Evolutionary conservation across 78 protist genomes (phyloP), one percentile per base, ranked within the genome.

Genomic region (Tieghemostelium lacteum): DNA sequence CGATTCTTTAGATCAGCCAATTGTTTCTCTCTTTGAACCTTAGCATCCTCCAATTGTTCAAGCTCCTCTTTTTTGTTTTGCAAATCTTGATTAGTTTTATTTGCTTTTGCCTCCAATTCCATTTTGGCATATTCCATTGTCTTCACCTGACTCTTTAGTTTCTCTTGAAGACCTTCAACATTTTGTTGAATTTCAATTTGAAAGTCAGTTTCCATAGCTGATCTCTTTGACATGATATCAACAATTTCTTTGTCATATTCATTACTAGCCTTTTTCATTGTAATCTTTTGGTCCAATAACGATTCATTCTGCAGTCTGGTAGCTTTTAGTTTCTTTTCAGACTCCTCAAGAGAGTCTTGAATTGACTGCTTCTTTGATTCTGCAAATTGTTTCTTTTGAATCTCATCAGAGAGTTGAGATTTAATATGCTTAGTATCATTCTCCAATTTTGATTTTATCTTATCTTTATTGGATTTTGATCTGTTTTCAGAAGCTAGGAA

Each of bases 381-480:
- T 1, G 49, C 45, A 17, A 19, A 50, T 29, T 50, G 22, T 24
- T 36, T 83, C 36, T 83, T 83, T 22, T 12, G 19, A 3, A 58
- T 17, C 26, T 66, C 78, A 52, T 69, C 91, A 0, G 36, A 37
- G 0, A 83, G 26, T 12, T 63, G 24, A 4, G 80, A 55, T 45
- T 83, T 73, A 76, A 83, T 50, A 33, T 60, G 49, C 6, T 83
- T 83, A 17, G 76, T 69, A 37, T 83, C 91, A 36, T 29, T 66
- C 63, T 83, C 91, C 49, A 83, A 45, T 52, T 83, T 83, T 10
- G 67, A 29, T 60, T 83, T 83, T 19, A 72, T 24, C 37, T 83
- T 83, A 31, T 83, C 91, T 22, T 60, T 66, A 0, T 29, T 39
- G 2, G 58, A 3, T 40, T 71, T 54, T 29, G 63, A 36, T 40